These are phyloP conservation scores for Aspergillus sp. DNA, from an alignment of 2,329 filamentous ascomycete genomes.

Conservation along the genomic window DNA sequence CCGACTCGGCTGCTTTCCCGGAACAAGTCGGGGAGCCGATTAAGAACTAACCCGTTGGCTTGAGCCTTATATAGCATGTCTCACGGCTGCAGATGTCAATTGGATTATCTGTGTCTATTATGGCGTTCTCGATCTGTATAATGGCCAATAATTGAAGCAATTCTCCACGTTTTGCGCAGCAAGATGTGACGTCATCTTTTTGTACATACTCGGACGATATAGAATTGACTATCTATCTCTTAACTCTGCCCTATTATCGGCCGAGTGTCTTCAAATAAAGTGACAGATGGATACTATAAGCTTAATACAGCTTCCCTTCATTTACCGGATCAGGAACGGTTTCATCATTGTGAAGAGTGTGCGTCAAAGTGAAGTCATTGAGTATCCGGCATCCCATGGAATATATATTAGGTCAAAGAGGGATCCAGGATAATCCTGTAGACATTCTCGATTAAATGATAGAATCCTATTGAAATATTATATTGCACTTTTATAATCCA, in stretches of 20 bases:
- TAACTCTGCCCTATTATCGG: neutral
- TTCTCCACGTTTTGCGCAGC: neutral
- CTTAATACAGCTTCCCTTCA: neutral
- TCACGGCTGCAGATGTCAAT: neutral
- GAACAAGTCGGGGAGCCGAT: slow-evolving; percentile 26
- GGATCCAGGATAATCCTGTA: too few relatives aligned
- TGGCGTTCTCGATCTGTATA: neutral
- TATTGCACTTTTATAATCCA: neutral
- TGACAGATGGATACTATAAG: neutral
- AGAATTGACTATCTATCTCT: neutral
- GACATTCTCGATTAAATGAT: too few relatives aligned
- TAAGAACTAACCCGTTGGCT: slow-evolving; percentile 8
- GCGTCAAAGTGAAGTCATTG: slow-evolving; percentile 33
- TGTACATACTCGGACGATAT: neutral
- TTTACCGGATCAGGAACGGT: slow-evolving; percentile 1
- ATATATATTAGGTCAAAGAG: too few relatives aligned
- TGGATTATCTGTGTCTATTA: neutral
- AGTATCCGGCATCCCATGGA: neutral
- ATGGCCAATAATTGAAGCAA: neutral
- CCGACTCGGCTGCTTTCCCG: slow-evolving; percentile 19
- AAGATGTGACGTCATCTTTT: neutral
- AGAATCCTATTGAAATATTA: too few relatives aligned
- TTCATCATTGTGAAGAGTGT: slow-evolving; percentile 1
- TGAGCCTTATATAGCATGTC: neutral
- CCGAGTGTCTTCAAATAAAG: too few relatives aligned